phyloP scores from a whole-genome alignment of 2,329 filamentous ascomycete genomes.

The Aspergillus sclerotialis region DNA sequence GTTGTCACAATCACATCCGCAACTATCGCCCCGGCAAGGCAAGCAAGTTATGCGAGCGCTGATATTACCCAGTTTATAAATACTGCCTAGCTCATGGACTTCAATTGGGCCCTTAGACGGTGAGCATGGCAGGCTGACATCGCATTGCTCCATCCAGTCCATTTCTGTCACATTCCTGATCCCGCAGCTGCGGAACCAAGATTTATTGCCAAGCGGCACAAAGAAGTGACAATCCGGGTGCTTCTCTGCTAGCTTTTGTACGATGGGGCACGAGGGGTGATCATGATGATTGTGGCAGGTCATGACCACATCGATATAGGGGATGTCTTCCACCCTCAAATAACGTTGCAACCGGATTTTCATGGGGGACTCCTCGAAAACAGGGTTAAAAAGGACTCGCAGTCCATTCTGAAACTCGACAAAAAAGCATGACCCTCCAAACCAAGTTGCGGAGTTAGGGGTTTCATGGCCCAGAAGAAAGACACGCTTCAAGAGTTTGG shows the following conservation, averaged over 20 bases:
- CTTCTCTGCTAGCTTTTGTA: constrained; percentile 61
- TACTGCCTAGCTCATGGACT: constrained; percentile 20
- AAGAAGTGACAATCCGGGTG: constrained; percentile 83
- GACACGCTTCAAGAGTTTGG: constrained; percentile 58
- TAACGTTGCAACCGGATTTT: no score
- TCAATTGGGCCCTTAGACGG: constrained; percentile 21
- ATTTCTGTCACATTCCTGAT: constrained; percentile 76
- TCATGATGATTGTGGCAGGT: constrained; percentile 94
- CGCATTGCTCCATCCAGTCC: constrained; percentile 88
- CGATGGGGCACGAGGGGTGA: constrained; percentile 71
- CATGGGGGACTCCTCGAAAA: constrained; percentile 76
- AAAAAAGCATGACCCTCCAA: constrained; percentile 90
- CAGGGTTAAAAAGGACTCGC: constrained; percentile 86
- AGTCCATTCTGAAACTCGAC: constrained; percentile 83
- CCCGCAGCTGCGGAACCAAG: constrained; percentile 69
- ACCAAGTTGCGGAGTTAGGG: constrained; percentile 72
- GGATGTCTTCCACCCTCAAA: constrained; percentile 74
- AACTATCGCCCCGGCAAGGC: constrained; percentile 77
- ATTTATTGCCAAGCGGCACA: constrained; percentile 72
- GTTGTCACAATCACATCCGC: constrained; percentile 59
- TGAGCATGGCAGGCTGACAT: constrained; percentile 63
- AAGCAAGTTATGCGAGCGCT: constrained; percentile 68
- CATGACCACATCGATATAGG: constrained; percentile 51
- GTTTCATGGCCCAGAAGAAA: constrained; percentile 59
- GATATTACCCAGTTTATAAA: constrained; percentile 43